These are phyloP conservation scores for Aspergillus sp. DNA, from an alignment of 2,329 filamentous ascomycete species.

Conservation along the genomic window DNA sequence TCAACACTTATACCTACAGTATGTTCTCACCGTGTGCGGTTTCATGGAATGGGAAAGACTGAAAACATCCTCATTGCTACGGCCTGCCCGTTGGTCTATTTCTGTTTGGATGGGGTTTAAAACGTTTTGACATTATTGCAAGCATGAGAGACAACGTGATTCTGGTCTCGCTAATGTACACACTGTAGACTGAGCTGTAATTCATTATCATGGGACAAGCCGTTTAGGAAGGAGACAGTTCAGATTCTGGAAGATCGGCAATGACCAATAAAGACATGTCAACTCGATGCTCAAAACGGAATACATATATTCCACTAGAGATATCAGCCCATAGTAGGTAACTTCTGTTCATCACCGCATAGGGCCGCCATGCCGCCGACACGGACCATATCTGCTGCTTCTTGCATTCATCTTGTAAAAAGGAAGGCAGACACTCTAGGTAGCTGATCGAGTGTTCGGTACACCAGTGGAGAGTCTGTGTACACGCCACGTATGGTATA, in stretches of 20 bases:
- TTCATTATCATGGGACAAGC: background rate
- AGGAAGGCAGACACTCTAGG: background rate
- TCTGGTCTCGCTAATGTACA: no score
- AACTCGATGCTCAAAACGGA: conserved; percentile 1
- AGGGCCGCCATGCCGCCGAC: background rate
- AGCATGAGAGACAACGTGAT: no score
- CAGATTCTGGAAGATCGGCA: conserved; percentile 2
- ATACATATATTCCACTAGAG: background rate
- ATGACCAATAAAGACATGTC: background rate
- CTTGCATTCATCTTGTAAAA: background rate
- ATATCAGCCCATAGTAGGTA: background rate
- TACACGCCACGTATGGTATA: background rate
- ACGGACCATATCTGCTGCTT: background rate
- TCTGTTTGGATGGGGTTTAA: no score
- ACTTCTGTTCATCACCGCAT: background rate
- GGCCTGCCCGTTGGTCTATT: no score
- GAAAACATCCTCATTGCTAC: no score
- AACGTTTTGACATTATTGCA: no score
- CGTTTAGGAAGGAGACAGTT: background rate
- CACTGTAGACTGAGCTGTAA: no score
- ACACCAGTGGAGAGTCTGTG: background rate
- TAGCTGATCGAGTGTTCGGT: background rate
- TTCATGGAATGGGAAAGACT: no score
- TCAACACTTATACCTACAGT: no score
- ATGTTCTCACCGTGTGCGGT: no score